Evolutionary conservation across 2,329 filamentous ascomycete genomes (phyloP).

Genomic region (Verticillium klebahnii): DNA sequence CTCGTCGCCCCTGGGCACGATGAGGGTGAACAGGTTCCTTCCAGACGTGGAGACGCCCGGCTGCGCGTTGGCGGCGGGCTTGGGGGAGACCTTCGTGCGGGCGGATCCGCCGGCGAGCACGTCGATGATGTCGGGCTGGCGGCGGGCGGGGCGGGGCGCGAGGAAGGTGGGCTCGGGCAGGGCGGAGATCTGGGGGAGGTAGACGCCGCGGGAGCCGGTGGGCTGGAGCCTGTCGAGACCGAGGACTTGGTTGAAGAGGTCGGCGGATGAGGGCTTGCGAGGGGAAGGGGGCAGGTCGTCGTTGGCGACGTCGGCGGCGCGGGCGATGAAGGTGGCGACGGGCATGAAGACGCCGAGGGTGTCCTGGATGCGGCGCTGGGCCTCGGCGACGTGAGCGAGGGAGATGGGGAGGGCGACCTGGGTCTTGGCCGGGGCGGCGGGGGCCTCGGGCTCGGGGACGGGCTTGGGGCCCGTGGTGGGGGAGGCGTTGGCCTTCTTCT

Average conservation of each 20-base stretch:
- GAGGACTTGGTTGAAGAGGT: conserved; percentile 86
- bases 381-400: conserved; percentile 70
- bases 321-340: conserved; percentile 79
- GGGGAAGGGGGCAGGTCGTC: conserved; percentile 70
- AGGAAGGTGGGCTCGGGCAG: conserved; percentile 38
- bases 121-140: conserved; percentile 72
- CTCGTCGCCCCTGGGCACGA: conserved; percentile 75
- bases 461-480: conserved; percentile 26
- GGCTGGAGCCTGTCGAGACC: conserved; percentile 53
- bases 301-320: conserved; percentile 83
- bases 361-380: conserved; percentile 74
- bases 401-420: conserved; percentile 72
- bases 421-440: conserved; percentile 40
- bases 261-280: conserved; percentile 65
- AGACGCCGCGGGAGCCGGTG: conserved; percentile 52
- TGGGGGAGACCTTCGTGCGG: conserved; percentile 22
- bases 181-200: conserved; percentile 67
- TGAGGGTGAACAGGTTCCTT: conserved; percentile 76
- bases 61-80: conserved; percentile 17
- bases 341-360: conserved; percentile 77
- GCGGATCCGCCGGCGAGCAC: conserved; percentile 53
- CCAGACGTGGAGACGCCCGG: conserved; percentile 45
- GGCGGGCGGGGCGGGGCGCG: conserved; percentile 20
- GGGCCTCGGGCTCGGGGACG: conserved; percentile 17
- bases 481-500: conserved; percentile 38